Percentiles rank a stretch among this genome's conserved stretches.
phyloP scores from a whole-genome alignment of 441 rosid genomes.

The Brassica hybrid region DNA sequence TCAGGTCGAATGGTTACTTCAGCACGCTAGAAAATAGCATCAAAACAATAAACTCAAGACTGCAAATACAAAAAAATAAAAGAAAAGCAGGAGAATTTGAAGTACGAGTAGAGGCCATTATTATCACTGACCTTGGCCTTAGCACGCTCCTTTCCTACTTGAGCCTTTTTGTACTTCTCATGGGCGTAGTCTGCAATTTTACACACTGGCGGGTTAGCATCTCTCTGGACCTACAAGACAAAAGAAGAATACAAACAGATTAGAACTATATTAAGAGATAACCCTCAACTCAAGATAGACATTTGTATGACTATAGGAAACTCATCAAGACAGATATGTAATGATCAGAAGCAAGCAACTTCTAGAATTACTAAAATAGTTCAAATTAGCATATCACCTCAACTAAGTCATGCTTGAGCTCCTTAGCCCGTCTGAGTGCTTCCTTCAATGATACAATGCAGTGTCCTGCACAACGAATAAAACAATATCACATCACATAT shows the following conservation, averaged over 20 bases:
- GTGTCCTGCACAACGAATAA: slow-evolving; percentile 36
- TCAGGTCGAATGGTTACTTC: slow-evolving; percentile 55
- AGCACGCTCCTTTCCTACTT: slow-evolving; percentile 45
- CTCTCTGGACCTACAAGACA: slow-evolving; percentile 41
- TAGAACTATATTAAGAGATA: not conserved
- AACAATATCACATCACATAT: slow-evolving; percentile 4
- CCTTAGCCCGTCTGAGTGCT: slow-evolving; percentile 43
- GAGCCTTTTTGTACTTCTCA: slow-evolving; percentile 43
- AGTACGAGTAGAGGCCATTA: slow-evolving; percentile 34
- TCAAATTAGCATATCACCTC: slow-evolving; percentile 33
- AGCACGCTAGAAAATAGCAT: slow-evolving; percentile 49
- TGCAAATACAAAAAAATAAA: not conserved
- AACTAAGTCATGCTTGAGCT: slow-evolving; percentile 41
- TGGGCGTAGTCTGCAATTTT: slow-evolving; percentile 40
- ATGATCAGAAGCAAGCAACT: slow-evolving; percentile 13
- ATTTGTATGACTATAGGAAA: not conserved
- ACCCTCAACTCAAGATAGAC: not conserved
- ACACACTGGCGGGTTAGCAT: slow-evolving; percentile 46
- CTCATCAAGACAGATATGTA: not conserved
- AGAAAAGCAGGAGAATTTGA: not conserved
- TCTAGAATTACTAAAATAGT: slow-evolving; percentile 8
- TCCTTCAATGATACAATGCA: slow-evolving; percentile 37
- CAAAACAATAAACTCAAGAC: slow-evolving; percentile 19
- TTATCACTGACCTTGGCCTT: slow-evolving; percentile 43
- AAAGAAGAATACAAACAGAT: not conserved